Conservation (phyloP, 1,284 basidiomycete species). For the Tilletia walkeri region DNA sequence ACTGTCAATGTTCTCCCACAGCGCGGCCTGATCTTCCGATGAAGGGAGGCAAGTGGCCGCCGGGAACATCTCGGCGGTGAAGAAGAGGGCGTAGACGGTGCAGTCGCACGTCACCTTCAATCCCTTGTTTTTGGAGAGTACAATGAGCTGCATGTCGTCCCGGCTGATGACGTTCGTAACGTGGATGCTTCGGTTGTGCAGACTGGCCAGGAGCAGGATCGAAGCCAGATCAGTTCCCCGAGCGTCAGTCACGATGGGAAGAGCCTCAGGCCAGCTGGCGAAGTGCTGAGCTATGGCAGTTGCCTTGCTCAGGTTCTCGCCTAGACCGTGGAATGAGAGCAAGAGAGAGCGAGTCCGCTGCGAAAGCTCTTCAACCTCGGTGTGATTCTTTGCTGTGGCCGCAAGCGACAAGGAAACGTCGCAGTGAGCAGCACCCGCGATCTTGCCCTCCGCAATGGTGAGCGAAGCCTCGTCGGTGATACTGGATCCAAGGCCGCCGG, state of each 20-base stretch:
- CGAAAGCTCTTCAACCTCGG: constrained; percentile 37
- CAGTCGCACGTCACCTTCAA: constrained; percentile 96
- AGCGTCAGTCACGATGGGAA: constrained; percentile 90
- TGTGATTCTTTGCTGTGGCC: constrained; percentile 40
- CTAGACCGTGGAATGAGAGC: constrained; percentile 45
- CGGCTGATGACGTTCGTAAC: constrained; percentile 85
- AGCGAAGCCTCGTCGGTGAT: constrained; percentile 39
- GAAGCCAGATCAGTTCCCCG: constrained; percentile 89
- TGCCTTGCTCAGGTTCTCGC: constrained; percentile 39
- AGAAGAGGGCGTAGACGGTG: constrained; percentile 88
- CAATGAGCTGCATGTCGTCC: constrained; percentile 87
- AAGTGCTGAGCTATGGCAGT: constrained; percentile 77
- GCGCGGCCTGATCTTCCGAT: constrained; percentile 72
- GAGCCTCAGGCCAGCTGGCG: constrained; percentile 83
- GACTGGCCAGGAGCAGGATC: constrained; percentile 83
- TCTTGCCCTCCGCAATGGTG: constrained; percentile 43
- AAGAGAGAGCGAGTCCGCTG: constrained; percentile 46
- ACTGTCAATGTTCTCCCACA: constrained; percentile 81
- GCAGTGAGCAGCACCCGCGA: constrained; percentile 45
- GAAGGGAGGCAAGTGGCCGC: constrained; percentile 70
- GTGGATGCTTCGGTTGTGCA: constrained; percentile 85
- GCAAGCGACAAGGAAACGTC: constrained; percentile 50
- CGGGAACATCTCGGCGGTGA: constrained; percentile 67
- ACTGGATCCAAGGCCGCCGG: constrained; percentile 32
- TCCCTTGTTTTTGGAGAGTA: constrained; percentile 88